These are phyloP conservation scores for Salvia hispanica DNA, from an alignment of 257 asterid species.

Conservation along the genomic window DNA sequence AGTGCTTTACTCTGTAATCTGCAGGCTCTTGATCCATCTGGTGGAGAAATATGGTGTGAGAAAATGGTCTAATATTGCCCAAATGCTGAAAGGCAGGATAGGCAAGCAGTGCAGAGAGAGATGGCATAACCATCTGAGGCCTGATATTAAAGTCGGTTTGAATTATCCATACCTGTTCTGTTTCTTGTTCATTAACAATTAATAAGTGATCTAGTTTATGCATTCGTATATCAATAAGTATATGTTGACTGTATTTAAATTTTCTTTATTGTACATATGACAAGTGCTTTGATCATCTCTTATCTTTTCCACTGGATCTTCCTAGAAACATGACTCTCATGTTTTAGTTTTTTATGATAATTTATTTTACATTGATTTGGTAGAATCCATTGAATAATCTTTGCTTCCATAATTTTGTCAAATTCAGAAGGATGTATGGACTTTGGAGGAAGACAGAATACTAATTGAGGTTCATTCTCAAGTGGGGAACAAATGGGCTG, in stretches of 20 bases:
- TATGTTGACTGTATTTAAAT: not conserved
- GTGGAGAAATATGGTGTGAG: conserved; percentile 82
- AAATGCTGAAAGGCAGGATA: conserved; percentile 77
- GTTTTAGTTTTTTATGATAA: too few relatives aligned
- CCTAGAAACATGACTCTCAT: too few relatives aligned
- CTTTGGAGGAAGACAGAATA: conserved; percentile 78
- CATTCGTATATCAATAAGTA: not conserved
- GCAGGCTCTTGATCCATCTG: conserved; percentile 65
- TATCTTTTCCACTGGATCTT: too few relatives aligned
- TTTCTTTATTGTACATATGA: not conserved
- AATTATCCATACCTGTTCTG: conserved; percentile 11
- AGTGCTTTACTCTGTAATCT: conserved; percentile 9
- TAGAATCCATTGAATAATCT: not conserved
- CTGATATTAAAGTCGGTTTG: conserved; percentile 67
- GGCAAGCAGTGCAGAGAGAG: conserved; percentile 97
- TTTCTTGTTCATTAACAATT: conserved; percentile 1
- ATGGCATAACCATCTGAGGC: conserved; percentile 97
- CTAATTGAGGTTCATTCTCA: conserved; percentile 67
- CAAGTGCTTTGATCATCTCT: too few relatives aligned
- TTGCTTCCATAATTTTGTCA: not conserved
- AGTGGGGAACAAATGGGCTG: conserved; percentile 97
- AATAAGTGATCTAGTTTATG: conserved; percentile 4
- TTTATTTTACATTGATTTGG: not conserved
- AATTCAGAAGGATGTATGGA: conserved; percentile 85
- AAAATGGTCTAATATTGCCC: conserved; percentile 95